A percentile compares a stretch with the other conserved stretches of the same genome.
These are phyloP conservation scores for Cryptococcus deneoformans DNA, from an alignment of 1,284 basidiomycete genomes.

Conservation along the genomic window DNA sequence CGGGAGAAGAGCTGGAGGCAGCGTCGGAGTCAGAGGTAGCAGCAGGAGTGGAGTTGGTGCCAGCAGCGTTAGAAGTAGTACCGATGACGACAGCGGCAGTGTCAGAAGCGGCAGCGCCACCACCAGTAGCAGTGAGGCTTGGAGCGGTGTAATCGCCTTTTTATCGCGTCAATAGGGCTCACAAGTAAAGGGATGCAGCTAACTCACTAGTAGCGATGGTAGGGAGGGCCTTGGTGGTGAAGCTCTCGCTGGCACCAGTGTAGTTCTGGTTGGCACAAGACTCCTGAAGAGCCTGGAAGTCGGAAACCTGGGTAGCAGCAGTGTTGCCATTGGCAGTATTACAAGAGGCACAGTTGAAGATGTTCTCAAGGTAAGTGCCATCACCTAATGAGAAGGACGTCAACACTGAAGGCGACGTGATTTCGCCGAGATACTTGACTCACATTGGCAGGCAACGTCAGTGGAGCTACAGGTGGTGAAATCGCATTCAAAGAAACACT, in stretches of 20 bases:
- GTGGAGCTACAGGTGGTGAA: constrained; percentile 35
- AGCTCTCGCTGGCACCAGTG: constrained; percentile 31
- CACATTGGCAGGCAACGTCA: constrained; percentile 45
- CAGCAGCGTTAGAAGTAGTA: constrained; percentile 10
- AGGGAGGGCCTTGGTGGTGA: constrained; percentile 29
- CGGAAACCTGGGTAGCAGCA: constrained; percentile 33
- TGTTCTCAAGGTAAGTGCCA: constrained; percentile 40
- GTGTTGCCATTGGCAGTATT: constrained; percentile 47
- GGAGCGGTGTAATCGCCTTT: constrained; percentile 35
- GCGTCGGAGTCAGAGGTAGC: constrained; percentile 10
- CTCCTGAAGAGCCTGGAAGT: constrained; percentile 38
- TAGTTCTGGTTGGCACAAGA: constrained; percentile 44
- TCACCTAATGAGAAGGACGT: constrained; percentile 13
- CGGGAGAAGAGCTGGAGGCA: constrained; percentile 7
- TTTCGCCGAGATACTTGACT: constrained; percentile 1
- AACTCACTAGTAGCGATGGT: constrained; percentile 21
- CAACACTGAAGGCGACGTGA: not conserved
- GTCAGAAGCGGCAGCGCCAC: constrained; percentile 35
- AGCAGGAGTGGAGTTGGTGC: constrained; percentile 7
- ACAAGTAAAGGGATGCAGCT: too few relatives aligned
- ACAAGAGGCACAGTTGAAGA: constrained; percentile 49
- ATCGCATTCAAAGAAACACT: constrained; percentile 41
- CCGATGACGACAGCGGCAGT: constrained; percentile 10
- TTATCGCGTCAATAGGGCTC: not conserved
- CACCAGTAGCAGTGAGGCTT: constrained; percentile 43